Conservation (phyloP, 805 yeast species). For the Sugiyamaella lignohabitans region DNA sequence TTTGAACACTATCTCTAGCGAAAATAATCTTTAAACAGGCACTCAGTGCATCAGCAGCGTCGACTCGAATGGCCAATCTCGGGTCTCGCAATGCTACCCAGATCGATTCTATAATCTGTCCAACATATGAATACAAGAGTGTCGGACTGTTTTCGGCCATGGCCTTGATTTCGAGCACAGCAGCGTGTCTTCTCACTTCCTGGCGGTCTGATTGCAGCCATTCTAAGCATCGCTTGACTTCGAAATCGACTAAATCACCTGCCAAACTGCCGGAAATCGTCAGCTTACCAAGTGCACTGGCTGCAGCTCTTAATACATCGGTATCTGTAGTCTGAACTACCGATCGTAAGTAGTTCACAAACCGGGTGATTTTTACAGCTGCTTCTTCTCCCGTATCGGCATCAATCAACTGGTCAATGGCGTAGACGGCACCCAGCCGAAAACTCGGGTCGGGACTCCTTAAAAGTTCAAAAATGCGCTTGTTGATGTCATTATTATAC, state of each 20-base stretch:
- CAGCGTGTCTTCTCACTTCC: constrained; percentile 81
- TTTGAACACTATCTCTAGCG: constrained; percentile 64
- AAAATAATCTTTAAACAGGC: constrained; percentile 73
- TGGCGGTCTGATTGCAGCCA: constrained; percentile 86
- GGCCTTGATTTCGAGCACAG: constrained; percentile 73
- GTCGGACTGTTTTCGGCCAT: constrained; percentile 86
- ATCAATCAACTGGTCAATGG: constrained; percentile 81
- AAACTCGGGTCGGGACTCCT: constrained; percentile 66
- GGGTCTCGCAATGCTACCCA: constrained; percentile 86
- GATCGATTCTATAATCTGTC: constrained; percentile 69
- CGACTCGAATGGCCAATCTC: constrained; percentile 66
- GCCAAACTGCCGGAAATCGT: constrained; percentile 85
- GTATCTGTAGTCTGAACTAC: constrained; percentile 76
- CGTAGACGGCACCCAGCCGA: constrained; percentile 84
- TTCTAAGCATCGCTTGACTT: constrained; percentile 82
- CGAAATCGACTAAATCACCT: constrained; percentile 88
- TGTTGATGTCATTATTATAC: constrained; percentile 79
- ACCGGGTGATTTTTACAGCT: constrained; percentile 81
- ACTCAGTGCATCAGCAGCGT: constrained; percentile 75
- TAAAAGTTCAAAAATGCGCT: constrained; percentile 76
- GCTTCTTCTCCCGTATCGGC: constrained; percentile 76
- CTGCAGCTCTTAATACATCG: constrained; percentile 81
- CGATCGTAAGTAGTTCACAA: constrained; percentile 80
- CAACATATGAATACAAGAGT: constrained; percentile 67
- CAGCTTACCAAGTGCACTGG: constrained; percentile 77